Evolutionary conservation across 371 early-diverging fungal genomes (phyloP).

Genomic region (Syncephalastrum sp.): DNA sequence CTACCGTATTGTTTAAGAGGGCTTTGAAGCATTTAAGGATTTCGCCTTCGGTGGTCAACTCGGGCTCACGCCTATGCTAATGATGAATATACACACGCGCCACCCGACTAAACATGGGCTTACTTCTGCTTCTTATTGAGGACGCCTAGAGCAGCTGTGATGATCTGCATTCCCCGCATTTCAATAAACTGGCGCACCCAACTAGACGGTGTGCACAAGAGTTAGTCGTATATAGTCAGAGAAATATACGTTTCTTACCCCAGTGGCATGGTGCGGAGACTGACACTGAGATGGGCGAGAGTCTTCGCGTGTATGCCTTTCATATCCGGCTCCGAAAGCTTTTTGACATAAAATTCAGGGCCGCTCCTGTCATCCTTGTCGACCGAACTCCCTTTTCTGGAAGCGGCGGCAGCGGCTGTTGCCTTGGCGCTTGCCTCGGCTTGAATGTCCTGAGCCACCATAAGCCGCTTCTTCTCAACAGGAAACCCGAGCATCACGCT

Average conservation of each 20-base stretch:
- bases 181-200: conserved; percentile 72
- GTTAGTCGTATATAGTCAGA: no score
- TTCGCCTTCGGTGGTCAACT: conserved; percentile 71
- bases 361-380: conserved; percentile 51
- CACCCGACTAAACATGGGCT: conserved; percentile 5
- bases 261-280: conserved; percentile 73
- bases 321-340: conserved; percentile 52
- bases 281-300: conserved; percentile 59
- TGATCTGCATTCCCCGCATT: conserved; percentile 63
- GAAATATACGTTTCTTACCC: conserved; percentile 44
- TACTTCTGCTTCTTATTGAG: conserved; percentile 53
- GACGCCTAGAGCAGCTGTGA: conserved; percentile 59
- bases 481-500: conserved; percentile 40
- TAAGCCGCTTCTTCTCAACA: conserved; percentile 47
- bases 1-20: conserved; percentile 68
- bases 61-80: conserved; percentile 56
- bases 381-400: conserved; percentile 31
- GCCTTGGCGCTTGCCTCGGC: conserved; percentile 25
- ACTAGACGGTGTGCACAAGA: conserved; percentile 15
- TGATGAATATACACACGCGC: not conserved
- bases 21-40: conserved; percentile 80
- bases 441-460: conserved; percentile 54
- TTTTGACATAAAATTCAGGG: conserved; percentile 62
- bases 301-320: conserved; percentile 55
- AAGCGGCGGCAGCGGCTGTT: conserved; percentile 9